Conservation (phyloP, 768 basidiomycete species). For the Suillus luteus region DNA sequence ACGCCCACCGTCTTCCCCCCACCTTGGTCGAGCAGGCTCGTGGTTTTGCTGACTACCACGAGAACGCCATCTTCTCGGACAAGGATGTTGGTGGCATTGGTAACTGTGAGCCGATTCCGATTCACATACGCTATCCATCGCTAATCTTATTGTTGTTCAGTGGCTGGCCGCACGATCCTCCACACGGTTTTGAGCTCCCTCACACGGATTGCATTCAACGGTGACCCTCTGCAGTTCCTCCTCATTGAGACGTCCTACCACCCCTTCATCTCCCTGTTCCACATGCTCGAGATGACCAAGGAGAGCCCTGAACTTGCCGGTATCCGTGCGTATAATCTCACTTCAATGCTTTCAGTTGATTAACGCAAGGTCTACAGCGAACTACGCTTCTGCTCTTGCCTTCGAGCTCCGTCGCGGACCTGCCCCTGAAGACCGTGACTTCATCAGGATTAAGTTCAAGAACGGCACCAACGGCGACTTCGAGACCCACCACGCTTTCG, state of each 20-base stretch:
- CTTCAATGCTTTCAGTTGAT: conserved; percentile 9
- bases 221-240: conserved; percentile 78
- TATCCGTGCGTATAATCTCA: conserved; percentile 55
- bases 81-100: conserved; percentile 64
- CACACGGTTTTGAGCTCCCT: conserved; percentile 71
- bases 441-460: conserved; percentile 83
- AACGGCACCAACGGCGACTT: conserved; percentile 72
- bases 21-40: conserved; percentile 74
- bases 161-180: conserved; percentile 80
- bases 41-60: conserved; percentile 77
- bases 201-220: conserved; percentile 76
- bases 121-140: background rate
- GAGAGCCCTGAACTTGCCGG: conserved; percentile 59
- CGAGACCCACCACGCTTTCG: conserved; percentile 71
- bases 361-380: conserved; percentile 45
- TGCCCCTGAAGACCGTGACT: conserved; percentile 76
- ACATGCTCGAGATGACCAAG: conserved; percentile 64
- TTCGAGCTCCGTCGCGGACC: conserved; percentile 79
- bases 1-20: conserved; percentile 79
- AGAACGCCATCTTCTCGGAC: conserved; percentile 72
- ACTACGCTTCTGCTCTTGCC: conserved; percentile 72
- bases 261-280: conserved; percentile 88
- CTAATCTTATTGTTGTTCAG: conserved; percentile 38
- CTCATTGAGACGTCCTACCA: conserved; percentile 85
- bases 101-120: conserved; percentile 59